Base-by-base conservation (phyloP, 768 basidiomycete species). In the Sporobolomyces pararoseus region DNA sequence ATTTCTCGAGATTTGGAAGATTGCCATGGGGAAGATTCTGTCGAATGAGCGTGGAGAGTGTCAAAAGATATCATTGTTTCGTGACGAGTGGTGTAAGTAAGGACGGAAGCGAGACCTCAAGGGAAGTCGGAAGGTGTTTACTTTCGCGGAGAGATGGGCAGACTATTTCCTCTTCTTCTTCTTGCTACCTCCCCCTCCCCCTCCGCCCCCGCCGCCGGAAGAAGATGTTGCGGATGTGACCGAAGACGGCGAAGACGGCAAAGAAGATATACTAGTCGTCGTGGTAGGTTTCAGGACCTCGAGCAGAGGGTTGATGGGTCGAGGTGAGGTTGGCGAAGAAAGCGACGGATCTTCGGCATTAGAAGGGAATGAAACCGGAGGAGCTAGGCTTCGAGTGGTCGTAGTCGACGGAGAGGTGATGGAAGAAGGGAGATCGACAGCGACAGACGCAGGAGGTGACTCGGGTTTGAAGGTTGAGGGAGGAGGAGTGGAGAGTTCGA, bases 121-220 rank as follows among this genome's bases (percentile, higher is more conserved):
- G n/a, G n/a, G n/a, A n/a, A n/a, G n/a, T n/a, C n/a, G n/a, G n/a
- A n/a, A n/a, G n/a, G n/a, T n/a, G n/a, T n/a, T n/a, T n/a, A n/a
- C n/a, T n/a, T n/a, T n/a, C n/a, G n/a, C n/a, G n/a, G n/a, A n/a
- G n/a, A n/a, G n/a, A n/a, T n/a, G n/a, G n/a, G n/a, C n/a, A n/a
- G n/a, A n/a, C 55, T 25, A 69, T 34, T 55, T 54, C 29, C 44
- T 31, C 35, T 58, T 55, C 68, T 70, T 70, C 63, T 54, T 70
- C 68, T 60, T 64, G 39, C 39, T 17, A 9, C 39, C 39, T 25
- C 31, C 46, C 13, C 47, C 47, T 25, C 34, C 47, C 7, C 47
- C 37, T 9, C 39, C 39, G 17, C 31, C 46, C 13, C 47, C 47
- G 17, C 34, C 47, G 6, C 49, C 53, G n/a, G 46, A 23, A 9